phyloP scores from a whole-genome alignment of 805 yeast species.

The Torulaspora delbrueckii region DNA sequence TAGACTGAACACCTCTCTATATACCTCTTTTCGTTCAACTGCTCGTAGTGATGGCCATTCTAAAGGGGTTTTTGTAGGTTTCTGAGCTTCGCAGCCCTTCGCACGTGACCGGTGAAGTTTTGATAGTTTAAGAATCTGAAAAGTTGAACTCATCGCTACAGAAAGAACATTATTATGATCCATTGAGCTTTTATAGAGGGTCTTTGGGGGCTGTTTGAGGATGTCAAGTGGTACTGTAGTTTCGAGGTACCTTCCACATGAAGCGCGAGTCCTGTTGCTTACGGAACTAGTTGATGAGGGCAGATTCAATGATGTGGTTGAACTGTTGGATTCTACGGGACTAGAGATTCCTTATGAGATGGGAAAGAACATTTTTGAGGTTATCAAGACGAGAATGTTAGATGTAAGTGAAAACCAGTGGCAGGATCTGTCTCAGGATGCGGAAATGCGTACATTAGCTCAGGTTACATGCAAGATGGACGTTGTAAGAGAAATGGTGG shows the following conservation, averaged over 20 bases:
- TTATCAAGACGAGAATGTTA: neutral
- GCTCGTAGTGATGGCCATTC: neutral
- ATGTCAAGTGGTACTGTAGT: slow-evolving; percentile 5
- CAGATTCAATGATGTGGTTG: slow-evolving; percentile 15
- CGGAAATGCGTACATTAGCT: slow-evolving; percentile 8
- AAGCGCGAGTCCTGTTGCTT: slow-evolving; percentile 11
- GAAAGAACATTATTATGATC: neutral
- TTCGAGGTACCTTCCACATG: slow-evolving; percentile 15
- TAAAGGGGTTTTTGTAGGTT: slow-evolving; percentile 1
- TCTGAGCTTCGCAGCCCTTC: neutral
- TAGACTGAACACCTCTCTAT: neutral
- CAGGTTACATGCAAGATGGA: slow-evolving; percentile 12
- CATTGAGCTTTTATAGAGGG: neutral
- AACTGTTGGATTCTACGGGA: slow-evolving; percentile 8
- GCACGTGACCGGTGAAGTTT: slow-evolving; percentile 3
- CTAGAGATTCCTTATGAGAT: slow-evolving; percentile 8
- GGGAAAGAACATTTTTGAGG: neutral
- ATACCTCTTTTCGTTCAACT: neutral
- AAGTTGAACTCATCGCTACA: slow-evolving; percentile 1
- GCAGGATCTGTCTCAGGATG: neutral
- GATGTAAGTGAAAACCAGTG: neutral
- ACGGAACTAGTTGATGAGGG: slow-evolving; percentile 14
- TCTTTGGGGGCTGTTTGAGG: neutral
- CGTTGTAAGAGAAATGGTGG: slow-evolving; percentile 10
- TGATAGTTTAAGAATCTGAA: neutral